Evolutionary conservation across 148 eudicot species (phyloP).

Genomic region (Limonium bicolor): DNA sequence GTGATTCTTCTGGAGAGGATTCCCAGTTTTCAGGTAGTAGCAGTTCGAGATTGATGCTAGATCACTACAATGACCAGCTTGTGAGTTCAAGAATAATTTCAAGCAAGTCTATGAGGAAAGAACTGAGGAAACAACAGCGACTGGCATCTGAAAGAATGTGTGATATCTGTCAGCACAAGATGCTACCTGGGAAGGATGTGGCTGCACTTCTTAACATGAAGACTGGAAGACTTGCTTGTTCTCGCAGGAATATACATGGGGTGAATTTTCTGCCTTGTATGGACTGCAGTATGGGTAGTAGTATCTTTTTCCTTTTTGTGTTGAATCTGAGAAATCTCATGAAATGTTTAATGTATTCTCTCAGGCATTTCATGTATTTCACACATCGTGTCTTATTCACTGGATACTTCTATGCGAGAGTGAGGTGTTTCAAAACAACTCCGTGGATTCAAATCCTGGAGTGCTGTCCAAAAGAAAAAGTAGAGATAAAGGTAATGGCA

Average conservation of each 20-base stretch:
- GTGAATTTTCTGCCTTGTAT: conserved; percentile 16
- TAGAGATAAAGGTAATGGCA: conserved; percentile 9
- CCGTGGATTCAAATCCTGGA: conserved; percentile 22
- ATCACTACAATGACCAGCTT: conserved; percentile 49
- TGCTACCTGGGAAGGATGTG: conserved; percentile 94
- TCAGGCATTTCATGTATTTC: conserved; percentile 87
- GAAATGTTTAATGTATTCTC: too few species aligned
- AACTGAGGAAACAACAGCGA: conserved; percentile 44
- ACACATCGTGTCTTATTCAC: conserved; percentile 79
- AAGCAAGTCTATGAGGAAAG: conserved; percentile 45
- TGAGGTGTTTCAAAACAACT: conserved; percentile 37
- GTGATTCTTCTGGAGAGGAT: conserved; percentile 58
- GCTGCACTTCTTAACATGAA: conserved; percentile 60
- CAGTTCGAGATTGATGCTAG: conserved; percentile 22
- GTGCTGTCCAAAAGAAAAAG: conserved; percentile 24
- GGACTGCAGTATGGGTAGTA: neutral
- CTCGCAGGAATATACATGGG: conserved; percentile 75
- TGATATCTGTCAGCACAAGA: conserved; percentile 73
- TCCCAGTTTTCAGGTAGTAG: conserved; percentile 35
- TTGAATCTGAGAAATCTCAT: neutral
- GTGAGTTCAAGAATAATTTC: conserved; percentile 31
- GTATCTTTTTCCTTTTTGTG: neutral
- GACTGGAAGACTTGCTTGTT: conserved; percentile 77
- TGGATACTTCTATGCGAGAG: conserved; percentile 79
- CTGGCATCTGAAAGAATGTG: conserved; percentile 69